phyloP scores from a whole-genome alignment of 2,329 filamentous ascomycete species.

The Exserohilum rostratum region DNA sequence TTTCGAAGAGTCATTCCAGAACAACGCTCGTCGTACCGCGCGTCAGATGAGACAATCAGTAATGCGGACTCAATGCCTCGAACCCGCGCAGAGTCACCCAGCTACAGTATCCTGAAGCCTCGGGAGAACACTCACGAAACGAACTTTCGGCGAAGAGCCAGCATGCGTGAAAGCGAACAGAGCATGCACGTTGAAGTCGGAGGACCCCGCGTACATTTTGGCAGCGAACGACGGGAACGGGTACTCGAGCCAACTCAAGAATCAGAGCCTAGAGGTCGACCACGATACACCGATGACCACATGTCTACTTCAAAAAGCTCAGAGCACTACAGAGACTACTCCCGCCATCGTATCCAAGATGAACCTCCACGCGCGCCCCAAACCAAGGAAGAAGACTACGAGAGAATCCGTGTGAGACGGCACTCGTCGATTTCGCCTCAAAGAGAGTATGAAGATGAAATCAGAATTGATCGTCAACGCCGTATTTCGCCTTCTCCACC shows the following conservation, averaged over 20 bases:
- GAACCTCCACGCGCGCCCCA: constrained; percentile 17
- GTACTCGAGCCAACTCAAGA: not conserved
- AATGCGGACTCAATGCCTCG: constrained; percentile 18
- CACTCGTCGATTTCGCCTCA: constrained; percentile 18
- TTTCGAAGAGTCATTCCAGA: constrained; percentile 30
- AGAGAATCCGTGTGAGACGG: constrained; percentile 25
- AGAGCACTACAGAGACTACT: constrained; percentile 19
- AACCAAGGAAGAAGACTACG: constrained; percentile 20
- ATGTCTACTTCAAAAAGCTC: constrained; percentile 11
- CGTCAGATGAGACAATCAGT: constrained; percentile 27
- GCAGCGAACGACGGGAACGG: constrained; percentile 13
- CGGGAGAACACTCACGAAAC: constrained; percentile 21
- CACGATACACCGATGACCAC: constrained; percentile 13
- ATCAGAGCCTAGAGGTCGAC: constrained; percentile 1
- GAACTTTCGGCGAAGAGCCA: constrained; percentile 18
- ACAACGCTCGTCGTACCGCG: constrained; percentile 15
- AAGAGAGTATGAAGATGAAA: constrained; percentile 23
- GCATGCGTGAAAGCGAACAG: constrained; percentile 30
- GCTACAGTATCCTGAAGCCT: constrained; percentile 35
- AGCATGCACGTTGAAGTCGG: constrained; percentile 40
- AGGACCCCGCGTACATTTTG: constrained; percentile 39
- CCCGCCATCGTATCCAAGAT: constrained; percentile 20
- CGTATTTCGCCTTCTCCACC: constrained; percentile 23
- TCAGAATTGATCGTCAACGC: constrained; percentile 24
- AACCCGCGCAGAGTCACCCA: constrained; percentile 19